phyloP scores from a whole-genome alignment of 768 basidiomycete species.

The Suillus subluteus region DNA sequence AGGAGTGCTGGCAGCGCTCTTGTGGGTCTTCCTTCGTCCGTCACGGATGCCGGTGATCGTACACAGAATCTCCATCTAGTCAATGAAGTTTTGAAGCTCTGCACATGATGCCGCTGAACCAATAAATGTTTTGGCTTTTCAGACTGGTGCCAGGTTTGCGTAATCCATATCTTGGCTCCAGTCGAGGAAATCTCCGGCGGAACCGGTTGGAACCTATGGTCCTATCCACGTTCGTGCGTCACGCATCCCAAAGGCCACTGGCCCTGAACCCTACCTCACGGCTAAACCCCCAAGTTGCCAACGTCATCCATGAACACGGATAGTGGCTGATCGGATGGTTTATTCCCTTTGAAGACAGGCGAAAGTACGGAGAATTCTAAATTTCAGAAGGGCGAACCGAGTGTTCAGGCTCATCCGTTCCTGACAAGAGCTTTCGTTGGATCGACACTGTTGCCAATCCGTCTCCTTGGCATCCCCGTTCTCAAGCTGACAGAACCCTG shows the following conservation, averaged over 20 bases:
- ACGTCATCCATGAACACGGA: neutral
- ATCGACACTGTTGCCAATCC: neutral
- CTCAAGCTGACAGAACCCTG: neutral
- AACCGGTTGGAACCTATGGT: neutral
- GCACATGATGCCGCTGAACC: conserved; percentile 62
- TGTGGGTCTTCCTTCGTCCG: conserved; percentile 21
- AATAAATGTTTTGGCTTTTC: conserved; percentile 72
- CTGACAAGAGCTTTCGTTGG: neutral
- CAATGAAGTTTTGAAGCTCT: conserved; percentile 52
- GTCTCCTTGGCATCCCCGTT: neutral
- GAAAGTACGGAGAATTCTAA: neutral
- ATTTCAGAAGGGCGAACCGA: neutral
- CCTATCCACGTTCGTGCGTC: neutral
- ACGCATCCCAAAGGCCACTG: neutral
- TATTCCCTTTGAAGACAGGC: neutral
- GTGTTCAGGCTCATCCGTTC: neutral
- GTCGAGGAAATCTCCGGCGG: neutral
- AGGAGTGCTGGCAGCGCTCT: conserved; percentile 48
- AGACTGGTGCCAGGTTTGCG: conserved; percentile 70
- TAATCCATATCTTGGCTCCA: neutral
- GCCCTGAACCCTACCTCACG: neutral
- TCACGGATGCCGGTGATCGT: conserved; percentile 39
- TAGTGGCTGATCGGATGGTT: neutral
- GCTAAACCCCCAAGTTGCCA: neutral
- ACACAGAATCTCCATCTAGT: conserved; percentile 51